Evolutionary conservation across 176 grass and related monocot species (phyloP).

Genomic region (Saccharum officinarum): DNA sequence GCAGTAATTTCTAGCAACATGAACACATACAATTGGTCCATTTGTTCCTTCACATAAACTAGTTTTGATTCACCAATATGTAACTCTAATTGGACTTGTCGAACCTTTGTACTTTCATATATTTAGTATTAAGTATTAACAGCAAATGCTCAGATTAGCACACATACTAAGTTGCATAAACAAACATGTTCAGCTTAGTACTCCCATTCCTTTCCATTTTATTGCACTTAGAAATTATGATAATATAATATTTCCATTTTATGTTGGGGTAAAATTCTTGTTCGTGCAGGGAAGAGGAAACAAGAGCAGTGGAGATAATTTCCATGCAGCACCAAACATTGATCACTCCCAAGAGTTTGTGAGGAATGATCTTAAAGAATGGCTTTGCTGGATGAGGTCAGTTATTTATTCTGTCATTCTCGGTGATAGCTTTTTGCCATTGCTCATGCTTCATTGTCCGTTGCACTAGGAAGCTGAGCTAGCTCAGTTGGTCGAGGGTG

Average conservation of each 20-base stretch:
- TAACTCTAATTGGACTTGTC: neutral
- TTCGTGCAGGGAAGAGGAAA: conserved; percentile 84
- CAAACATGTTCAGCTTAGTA: neutral
- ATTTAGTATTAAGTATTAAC: conserved; percentile 29
- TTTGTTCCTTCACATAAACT: neutral
- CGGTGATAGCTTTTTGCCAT: conserved; percentile 3
- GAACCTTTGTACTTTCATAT: conserved; percentile 15
- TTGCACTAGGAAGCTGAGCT: neutral
- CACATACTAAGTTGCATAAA: neutral
- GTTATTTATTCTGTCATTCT: conserved; percentile 23
- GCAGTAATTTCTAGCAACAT: conserved; percentile 4
- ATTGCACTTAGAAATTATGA: neutral
- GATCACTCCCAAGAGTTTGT: conserved; percentile 99
- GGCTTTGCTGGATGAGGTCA: conserved; percentile 89
- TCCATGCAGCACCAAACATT: conserved; percentile 98
- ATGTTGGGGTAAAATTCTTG: conserved; percentile 24
- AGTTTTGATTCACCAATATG: conserved; percentile 17
- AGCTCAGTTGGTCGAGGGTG: neutral
- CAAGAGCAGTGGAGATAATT: conserved; percentile 98
- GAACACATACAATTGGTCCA: neutral
- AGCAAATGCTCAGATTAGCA: neutral
- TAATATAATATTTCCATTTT: neutral
- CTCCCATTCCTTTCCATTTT: conserved; percentile 4
- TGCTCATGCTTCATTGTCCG: neutral
- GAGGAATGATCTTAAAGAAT: conserved; percentile 90